Evolutionary conservation across 1,139 yeast genomes (phyloP), one percentile per base, ranked within the genome.

Genomic region (Suhomyces bolitotheri): DNA sequence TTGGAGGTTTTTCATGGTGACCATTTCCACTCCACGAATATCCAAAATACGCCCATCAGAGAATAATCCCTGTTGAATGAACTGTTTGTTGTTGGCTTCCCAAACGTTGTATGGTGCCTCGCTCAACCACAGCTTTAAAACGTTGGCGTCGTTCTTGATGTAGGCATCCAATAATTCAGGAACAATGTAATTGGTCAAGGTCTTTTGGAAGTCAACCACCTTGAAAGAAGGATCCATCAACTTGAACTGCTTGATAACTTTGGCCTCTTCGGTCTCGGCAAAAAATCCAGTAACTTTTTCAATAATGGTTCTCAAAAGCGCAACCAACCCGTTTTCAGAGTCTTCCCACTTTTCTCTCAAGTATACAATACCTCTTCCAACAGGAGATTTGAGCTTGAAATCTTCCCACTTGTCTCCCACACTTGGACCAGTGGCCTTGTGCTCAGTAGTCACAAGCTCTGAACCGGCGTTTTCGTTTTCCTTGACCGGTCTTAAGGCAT

Each of bases 71-170:
- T 90, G 96, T 54, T 90, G 95, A 53, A 84, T 79, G 60, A 89
- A 82, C 56, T 87, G 95, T 64, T 94, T 94, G 58, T 92, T 89
- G 60, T 85, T 88, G 25, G 97, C 96, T 49, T 86, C 80, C 80
- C 96, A 89, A 37, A 94, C 95, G 58, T 92, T 90, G 67, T 71
- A 89, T 24, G 98, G 97, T 21, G 97, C 97, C 64, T 94, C 98
- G 36, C 95, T 84, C 43, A 94, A 77, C 99, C 99, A 94, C 50
- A 72, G 69, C 60, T 90, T 86, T 57, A 94, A 74, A 16, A 82
- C 82, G 35, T 73, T 75, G 46, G 81, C 90, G 51, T 94, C 97
- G 47, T 96, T 96, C 54, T 85, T 85, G 46, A 88, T 88, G 65
- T 89, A 90, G 4, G 98, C 97, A 58, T 94, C 99, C 54, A 94